A percentile compares a stretch with the other conserved stretches of the same genome.
Evolutionary conservation across 371 early-diverging fungal species (phyloP).

Genomic region (Coemansia sp.): DNA sequence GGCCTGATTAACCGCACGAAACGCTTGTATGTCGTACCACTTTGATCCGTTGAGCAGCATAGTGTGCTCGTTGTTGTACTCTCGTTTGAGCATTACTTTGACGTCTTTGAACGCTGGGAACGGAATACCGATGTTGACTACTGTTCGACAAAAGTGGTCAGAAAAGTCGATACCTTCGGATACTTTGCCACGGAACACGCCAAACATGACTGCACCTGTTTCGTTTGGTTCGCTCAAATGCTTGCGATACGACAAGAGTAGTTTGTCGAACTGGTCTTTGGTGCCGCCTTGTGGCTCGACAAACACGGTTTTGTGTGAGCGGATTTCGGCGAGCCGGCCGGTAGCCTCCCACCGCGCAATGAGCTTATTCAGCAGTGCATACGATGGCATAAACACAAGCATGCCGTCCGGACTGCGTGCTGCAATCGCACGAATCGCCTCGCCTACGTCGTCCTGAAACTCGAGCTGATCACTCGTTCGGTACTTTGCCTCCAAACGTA

Average conservation of each 20-base stretch:
- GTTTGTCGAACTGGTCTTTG: constrained; percentile 58
- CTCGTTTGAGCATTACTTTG: constrained; percentile 64
- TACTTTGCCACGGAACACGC: constrained; percentile 86
- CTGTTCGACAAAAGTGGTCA: constrained; percentile 84
- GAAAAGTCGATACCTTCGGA: constrained; percentile 95
- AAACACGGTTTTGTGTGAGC: constrained; percentile 44
- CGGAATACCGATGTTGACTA: constrained; percentile 90
- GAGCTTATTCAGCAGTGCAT: constrained; percentile 57
- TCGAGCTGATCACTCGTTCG: constrained; percentile 51
- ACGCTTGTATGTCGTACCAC: constrained; percentile 90
- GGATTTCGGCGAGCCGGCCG: constrained; percentile 48
- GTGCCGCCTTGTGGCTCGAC: constrained; percentile 56
- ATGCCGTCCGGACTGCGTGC: constrained; percentile 60
- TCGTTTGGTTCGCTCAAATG: constrained; percentile 19
- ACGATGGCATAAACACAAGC: constrained; percentile 66
- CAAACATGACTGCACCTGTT: constrained; percentile 62
- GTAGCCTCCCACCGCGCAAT: constrained; percentile 57
- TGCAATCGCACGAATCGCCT: constrained; percentile 55
- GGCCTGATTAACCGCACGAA: constrained; percentile 92
- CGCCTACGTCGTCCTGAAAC: constrained; percentile 74
- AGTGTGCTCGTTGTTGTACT: constrained; percentile 55
- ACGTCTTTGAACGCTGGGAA: constrained; percentile 70
- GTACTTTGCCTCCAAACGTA: constrained; percentile 57
- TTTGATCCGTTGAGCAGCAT: constrained; percentile 55
- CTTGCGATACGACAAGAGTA: constrained; percentile 55